Evolutionary conservation across 2,329 filamentous ascomycete species (phyloP).

Genomic region (Aspergillus glaucus): DNA sequence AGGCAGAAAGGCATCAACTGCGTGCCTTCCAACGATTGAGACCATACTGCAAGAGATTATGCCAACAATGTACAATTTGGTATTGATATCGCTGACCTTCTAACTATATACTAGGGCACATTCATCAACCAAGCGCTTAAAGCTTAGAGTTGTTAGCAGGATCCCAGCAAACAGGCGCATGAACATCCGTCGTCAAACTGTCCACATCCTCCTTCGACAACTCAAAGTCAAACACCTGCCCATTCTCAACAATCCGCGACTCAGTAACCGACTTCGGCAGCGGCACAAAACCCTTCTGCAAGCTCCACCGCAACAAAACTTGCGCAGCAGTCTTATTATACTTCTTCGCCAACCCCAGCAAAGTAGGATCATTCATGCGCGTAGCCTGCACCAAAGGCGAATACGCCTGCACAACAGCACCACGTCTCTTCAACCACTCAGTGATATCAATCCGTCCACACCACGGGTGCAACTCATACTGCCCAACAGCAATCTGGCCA

Average conservation of each 20-base stretch:
- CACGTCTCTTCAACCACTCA: slow-evolving; percentile 63
- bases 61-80: too few relatives aligned
- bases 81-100: neutral
- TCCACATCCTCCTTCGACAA: slow-evolving; percentile 55
- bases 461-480: slow-evolving; percentile 90
- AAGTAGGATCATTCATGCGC: slow-evolving; percentile 47
- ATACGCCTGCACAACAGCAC: slow-evolving; percentile 55
- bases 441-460: slow-evolving; percentile 71
- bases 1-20: neutral
- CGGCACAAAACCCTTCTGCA: slow-evolving; percentile 58
- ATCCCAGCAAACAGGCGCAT: slow-evolving; percentile 56
- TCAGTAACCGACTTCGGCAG: slow-evolving; percentile 58
- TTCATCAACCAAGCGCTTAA: slow-evolving; percentile 4
- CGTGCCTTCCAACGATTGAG: slow-evolving; percentile 10
- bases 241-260: slow-evolving; percentile 56
- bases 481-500: slow-evolving; percentile 73
- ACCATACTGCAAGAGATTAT: neutral
- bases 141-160: slow-evolving; percentile 33
- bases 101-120: neutral
- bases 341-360: slow-evolving; percentile 49
- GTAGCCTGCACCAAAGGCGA: slow-evolving; percentile 42
- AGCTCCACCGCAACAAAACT: slow-evolving; percentile 55
- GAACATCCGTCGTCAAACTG: slow-evolving; percentile 47
- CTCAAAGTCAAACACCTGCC: slow-evolving; percentile 55
- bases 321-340: slow-evolving; percentile 54